Base-by-base conservation (phyloP, 2,329 filamentous ascomycete genomes). In the Hymenoscyphus fraxineus region DNA sequence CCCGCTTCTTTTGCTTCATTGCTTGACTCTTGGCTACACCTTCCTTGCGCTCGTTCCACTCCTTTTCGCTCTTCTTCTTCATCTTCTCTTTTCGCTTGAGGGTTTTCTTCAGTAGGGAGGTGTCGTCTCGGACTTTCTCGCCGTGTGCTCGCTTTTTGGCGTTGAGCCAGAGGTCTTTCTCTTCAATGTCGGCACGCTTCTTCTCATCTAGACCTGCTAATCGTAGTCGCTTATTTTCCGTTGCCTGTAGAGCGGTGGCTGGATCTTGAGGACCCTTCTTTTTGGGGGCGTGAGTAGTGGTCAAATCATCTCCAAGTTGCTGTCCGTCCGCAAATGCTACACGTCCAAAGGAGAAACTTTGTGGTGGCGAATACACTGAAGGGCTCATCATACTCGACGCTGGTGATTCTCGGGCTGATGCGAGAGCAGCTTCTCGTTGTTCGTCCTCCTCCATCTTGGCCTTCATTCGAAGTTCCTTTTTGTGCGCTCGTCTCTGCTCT, bases 151-250 rank as follows among this genome's bases (percentile, higher is more conserved):
- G 88, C 78, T 92, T 92, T 78, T 94, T 90, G 2, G 95, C 95
- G 58, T 91, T 94, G 65, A 97, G 82, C 95, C 95, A 99, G 64
- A 88, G 82, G 73, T 99, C 94, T 81, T 98, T 98, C 78, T 97
- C 92, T 66, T 93, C 88, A 56, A 98, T 89, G 65, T 96, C 91
- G 67, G 88, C 88, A 63, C 90, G 89, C 80, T 97, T 96, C 69
- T 87, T 85, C 0, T 89, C 86, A 71, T 94, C 90, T 73, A 97
- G 85, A 35, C 81, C 84, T 56, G 88, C 84, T 38, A 98, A 80
- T 35, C 93, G 89, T 72, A 89, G 87, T 79, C 93, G 90, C 78
- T 97, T 94, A 73, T 92, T 91, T 78, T 97, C 89, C 0, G 92
- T 87, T 61, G 91, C 91, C 71, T 90, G 84, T n/a, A 99, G 86